Percentiles rank a stretch among this genome's conserved stretches.
Conservation (phyloP, 495 filamentous ascomycete genomes). For the Penicillium robsamsonii region DNA sequence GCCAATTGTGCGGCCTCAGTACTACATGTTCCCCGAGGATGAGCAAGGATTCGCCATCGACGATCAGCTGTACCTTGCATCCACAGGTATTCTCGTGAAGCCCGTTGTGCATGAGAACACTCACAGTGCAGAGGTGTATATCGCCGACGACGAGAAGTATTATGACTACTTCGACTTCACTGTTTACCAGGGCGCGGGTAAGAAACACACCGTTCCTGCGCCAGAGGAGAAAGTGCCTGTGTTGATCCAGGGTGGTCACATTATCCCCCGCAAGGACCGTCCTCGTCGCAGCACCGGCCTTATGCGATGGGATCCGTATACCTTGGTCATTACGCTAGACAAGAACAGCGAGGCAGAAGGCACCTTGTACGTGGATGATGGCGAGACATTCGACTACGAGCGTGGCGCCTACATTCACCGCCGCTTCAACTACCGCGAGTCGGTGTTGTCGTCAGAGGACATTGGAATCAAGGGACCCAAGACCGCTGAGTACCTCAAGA, state of each 20-base stretch:
- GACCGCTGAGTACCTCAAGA: constrained; percentile 70
- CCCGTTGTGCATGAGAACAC: constrained; percentile 77
- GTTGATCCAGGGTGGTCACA: constrained; percentile 87
- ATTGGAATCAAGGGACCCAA: constrained; percentile 54
- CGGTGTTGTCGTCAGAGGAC: constrained; percentile 51
- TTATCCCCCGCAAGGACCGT: constrained; percentile 84
- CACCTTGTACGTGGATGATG: constrained; percentile 87
- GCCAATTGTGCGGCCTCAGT: constrained; percentile 87
- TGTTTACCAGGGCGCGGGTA: constrained; percentile 64
- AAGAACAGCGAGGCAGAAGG: constrained; percentile 73
- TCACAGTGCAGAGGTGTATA: constrained; percentile 72
- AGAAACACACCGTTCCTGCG: constrained; percentile 64
- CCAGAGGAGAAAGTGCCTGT: constrained; percentile 83
- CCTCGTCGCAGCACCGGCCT: constrained; percentile 80
- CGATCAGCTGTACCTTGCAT: constrained; percentile 88
- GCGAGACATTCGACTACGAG: constrained; percentile 86
- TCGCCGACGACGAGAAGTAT: constrained; percentile 83
- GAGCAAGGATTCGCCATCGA: constrained; percentile 84
- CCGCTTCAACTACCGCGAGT: constrained; percentile 61
- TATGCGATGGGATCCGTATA: constrained; percentile 94
- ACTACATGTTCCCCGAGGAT: constrained; percentile 85
- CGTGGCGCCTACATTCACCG: constrained; percentile 84
- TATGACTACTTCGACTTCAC: constrained; percentile 92
- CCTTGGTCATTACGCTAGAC: constrained; percentile 75
- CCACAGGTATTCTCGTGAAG: constrained; percentile 82